Evolutionary conservation across 1,284 basidiomycete genomes (phyloP).

Genomic region (Termitomyces sp.): DNA sequence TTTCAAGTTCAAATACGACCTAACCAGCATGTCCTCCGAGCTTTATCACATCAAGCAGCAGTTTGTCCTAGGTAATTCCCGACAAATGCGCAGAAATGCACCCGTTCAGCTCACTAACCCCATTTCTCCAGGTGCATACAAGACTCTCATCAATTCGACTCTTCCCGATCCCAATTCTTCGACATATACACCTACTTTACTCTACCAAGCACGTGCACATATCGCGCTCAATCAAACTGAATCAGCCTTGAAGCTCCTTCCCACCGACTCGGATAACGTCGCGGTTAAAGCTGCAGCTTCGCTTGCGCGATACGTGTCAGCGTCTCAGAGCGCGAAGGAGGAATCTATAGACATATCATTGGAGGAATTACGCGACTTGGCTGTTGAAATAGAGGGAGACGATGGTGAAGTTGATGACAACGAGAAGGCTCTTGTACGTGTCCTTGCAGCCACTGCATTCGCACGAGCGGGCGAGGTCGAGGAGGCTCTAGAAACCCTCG

Average conservation of each 20-base stretch:
- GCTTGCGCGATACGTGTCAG: conserved; percentile 63
- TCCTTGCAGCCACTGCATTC: conserved; percentile 82
- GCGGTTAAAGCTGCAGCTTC: conserved; percentile 68
- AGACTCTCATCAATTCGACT: conserved; percentile 45
- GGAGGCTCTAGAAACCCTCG: conserved; percentile 86
- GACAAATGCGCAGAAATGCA: background rate
- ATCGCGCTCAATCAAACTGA: conserved; percentile 70
- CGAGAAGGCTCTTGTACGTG: conserved; percentile 69
- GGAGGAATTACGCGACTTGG: conserved; percentile 80
- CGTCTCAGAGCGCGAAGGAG: conserved; percentile 39
- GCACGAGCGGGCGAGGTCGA: conserved; percentile 79
- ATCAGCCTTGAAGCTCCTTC: conserved; percentile 49
- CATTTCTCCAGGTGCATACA: conserved; percentile 55
- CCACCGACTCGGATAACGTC: conserved; percentile 57
- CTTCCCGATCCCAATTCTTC: conserved; percentile 58
- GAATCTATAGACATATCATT: conserved; percentile 62
- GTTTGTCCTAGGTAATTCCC: conserved; percentile 64
- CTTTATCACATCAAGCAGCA: conserved; percentile 83
- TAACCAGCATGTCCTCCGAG: conserved; percentile 47
- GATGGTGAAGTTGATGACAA: conserved; percentile 57
- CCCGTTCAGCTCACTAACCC: conserved; percentile 1
- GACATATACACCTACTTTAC: conserved; percentile 58
- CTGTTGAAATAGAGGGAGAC: conserved; percentile 81
- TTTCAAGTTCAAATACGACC: too few species aligned
- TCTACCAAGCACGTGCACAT: conserved; percentile 83